A percentile compares a stretch with the other conserved stretches of the same genome.
phyloP scores from a whole-genome alignment of 1,284 basidiomycete species.

The Leccinum ponderosum region DNA sequence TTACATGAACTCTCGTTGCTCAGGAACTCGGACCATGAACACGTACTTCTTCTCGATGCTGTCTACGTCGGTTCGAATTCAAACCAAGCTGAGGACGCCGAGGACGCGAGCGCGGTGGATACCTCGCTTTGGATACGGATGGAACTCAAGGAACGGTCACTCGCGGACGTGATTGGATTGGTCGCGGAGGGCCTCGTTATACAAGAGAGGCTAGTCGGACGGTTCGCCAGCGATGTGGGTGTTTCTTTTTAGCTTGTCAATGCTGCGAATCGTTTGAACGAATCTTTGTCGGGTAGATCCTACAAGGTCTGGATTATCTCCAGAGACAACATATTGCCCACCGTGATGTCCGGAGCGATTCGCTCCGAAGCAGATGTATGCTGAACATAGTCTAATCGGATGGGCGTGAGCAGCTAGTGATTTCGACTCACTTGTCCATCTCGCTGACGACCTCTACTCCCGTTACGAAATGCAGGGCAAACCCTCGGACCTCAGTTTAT shows the following conservation, averaged over 20 bases:
- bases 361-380: not conserved
- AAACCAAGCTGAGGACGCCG: slow-evolving; percentile 43
- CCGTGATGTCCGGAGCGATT: slow-evolving; percentile 74
- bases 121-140: slow-evolving; percentile 75
- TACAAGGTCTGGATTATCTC: slow-evolving; percentile 64
- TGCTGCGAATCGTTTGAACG: not conserved
- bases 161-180: slow-evolving; percentile 72
- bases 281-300: slow-evolving; percentile 44
- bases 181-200: slow-evolving; percentile 59
- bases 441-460: slow-evolving; percentile 28
- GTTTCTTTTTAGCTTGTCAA: slow-evolving; percentile 4
- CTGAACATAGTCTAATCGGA: slow-evolving; percentile 4
- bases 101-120: slow-evolving; percentile 14
- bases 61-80: slow-evolving; percentile 59
- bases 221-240: slow-evolving; percentile 74
- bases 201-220: slow-evolving; percentile 64
- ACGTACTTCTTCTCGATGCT: slow-evolving; percentile 65
- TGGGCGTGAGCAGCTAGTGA: slow-evolving; percentile 23
- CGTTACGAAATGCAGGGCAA: slow-evolving; percentile 21
- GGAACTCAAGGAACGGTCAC: slow-evolving; percentile 82
- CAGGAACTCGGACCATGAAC: slow-evolving; percentile 53
- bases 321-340: slow-evolving; percentile 67
- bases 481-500: slow-evolving; percentile 24
- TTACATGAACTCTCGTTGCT: slow-evolving; percentile 59
- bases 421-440: slow-evolving; percentile 25